phyloP scores from a whole-genome alignment of 2,329 filamentous ascomycete species.

The Fusarium sp. region DNA sequence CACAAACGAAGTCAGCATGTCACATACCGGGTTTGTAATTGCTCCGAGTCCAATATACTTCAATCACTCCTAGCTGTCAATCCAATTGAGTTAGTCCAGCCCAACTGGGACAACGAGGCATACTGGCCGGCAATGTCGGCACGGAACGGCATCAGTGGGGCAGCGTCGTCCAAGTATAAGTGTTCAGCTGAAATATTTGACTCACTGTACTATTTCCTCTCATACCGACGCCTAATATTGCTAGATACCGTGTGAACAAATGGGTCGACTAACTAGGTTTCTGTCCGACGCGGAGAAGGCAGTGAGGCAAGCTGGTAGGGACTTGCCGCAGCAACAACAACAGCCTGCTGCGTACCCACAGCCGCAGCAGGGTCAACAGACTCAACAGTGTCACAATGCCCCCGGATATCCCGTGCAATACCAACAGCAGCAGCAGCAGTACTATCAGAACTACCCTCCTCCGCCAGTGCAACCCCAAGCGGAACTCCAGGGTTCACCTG shows the following conservation, averaged over 20 bases:
- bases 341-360: neutral
- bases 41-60: neutral
- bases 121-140: slow-evolving; percentile 1
- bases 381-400: neutral
- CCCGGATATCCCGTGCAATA: neutral
- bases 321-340: neutral
- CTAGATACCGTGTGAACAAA: neutral
- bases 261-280: neutral
- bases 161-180: neutral
- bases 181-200: neutral
- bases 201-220: neutral
- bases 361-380: neutral
- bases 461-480: neutral
- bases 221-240: too few relatives aligned
- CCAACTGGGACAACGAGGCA: neutral
- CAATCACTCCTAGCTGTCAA: neutral
- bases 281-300: neutral
- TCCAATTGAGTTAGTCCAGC: neutral
- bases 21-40: neutral
- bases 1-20: neutral
- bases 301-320: neutral
- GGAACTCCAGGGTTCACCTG: neutral
- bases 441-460: neutral
- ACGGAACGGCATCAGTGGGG: neutral
- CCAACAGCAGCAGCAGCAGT: neutral